These are phyloP conservation scores for Kuraishia ogatae DNA, from an alignment of 805 yeast species.

Conservation along the genomic window DNA sequence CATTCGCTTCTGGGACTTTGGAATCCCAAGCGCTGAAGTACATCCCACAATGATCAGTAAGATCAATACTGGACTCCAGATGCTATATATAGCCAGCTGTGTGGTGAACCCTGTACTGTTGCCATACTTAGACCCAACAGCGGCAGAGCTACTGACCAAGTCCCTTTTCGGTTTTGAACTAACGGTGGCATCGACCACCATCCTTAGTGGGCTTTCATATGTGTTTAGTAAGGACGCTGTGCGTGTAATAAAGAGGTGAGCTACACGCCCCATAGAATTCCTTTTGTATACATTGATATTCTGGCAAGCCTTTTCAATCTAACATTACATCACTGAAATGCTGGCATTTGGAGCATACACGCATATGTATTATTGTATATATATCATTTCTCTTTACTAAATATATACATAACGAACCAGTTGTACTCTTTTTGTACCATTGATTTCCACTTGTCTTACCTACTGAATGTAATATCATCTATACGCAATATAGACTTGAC, in stretches of 20 bases:
- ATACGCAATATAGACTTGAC: constrained; percentile 93
- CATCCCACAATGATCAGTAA: constrained; percentile 83
- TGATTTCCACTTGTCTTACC: constrained; percentile 29
- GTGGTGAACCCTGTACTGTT: constrained; percentile 45
- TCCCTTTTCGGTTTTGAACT: constrained; percentile 33
- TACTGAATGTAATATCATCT: constrained; percentile 92
- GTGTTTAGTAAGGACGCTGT: constrained; percentile 64
- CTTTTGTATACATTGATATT: too few relatives aligned
- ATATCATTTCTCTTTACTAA: neutral
- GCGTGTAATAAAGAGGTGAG: constrained; percentile 30
- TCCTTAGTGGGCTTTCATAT: constrained; percentile 73
- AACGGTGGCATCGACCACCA: constrained; percentile 61
- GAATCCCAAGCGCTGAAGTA: constrained; percentile 76
- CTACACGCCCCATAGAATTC: neutral
- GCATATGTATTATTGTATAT: neutral
- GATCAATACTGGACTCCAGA: constrained; percentile 85
- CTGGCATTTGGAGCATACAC: neutral
- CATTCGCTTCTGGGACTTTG: constrained; percentile 66
- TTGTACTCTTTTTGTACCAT: neutral
- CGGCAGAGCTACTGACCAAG: constrained; percentile 14
- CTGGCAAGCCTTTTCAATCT: too few relatives aligned
- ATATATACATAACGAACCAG: neutral
- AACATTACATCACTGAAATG: neutral
- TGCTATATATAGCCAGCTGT: constrained; percentile 71
- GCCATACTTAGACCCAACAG: constrained; percentile 22